Percentiles rank a stretch among this genome's conserved stretches.
These are phyloP conservation scores for Pestalotiopsis sp. DNA, from an alignment of 2,329 filamentous ascomycete species.

Conservation along the genomic window DNA sequence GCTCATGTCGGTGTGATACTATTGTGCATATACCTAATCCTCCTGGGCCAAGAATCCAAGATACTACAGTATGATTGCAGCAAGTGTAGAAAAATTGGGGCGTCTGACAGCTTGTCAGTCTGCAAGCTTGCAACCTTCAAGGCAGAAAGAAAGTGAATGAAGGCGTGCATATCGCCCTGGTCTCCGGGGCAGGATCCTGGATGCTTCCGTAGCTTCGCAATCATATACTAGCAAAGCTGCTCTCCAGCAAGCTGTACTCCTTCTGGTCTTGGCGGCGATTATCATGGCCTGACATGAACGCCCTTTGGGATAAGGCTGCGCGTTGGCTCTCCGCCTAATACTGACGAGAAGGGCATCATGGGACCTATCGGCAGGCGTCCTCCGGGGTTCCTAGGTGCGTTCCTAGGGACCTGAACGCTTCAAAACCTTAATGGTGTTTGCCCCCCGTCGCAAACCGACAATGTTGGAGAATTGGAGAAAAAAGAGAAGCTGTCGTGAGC, in stretches of 20 bases:
- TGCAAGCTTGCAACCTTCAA: not conserved
- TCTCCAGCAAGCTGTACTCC: no score
- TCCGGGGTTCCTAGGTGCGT: not conserved
- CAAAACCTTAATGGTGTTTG: not conserved
- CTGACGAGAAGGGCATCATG: not conserved
- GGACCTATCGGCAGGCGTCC: not conserved
- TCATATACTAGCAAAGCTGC: no score
- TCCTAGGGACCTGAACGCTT: no score
- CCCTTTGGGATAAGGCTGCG: not conserved
- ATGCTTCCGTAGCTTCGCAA: not conserved
- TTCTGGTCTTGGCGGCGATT: no score
- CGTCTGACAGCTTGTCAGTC: not conserved
- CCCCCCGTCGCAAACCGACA: not conserved
- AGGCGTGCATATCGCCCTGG: not conserved
- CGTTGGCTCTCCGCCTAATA: not conserved
- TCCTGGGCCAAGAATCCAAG: no score
- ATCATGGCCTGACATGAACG: not conserved
- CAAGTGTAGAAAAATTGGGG: no score
- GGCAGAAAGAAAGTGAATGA: not conserved
- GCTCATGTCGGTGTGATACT: not conserved
- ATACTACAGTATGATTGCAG: no score
- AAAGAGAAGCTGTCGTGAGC: not conserved
- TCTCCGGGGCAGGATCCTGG: not conserved
- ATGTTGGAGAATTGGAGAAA: not conserved
- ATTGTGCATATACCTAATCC: no score